Evolutionary conservation across 768 basidiomycete species (phyloP).

Genomic region (Pholiota conissans): DNA sequence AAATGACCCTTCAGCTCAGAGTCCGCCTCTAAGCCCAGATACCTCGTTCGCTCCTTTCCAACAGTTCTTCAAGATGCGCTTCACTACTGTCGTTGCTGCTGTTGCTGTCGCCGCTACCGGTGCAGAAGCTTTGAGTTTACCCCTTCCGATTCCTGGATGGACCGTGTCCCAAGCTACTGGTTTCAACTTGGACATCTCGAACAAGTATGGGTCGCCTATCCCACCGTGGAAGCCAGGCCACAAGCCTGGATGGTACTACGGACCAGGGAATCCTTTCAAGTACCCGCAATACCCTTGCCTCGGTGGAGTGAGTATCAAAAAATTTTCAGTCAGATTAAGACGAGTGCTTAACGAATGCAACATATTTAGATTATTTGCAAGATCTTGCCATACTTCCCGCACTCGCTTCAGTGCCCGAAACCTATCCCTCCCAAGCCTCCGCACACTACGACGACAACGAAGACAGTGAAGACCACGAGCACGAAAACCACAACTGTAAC

Average conservation of each 20-base stretch:
- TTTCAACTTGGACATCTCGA: conserved; percentile 28
- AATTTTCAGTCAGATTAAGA: background rate
- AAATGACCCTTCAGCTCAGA: background rate
- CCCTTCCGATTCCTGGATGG: conserved; percentile 10
- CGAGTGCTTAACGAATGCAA: conserved; percentile 4
- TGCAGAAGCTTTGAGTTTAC: conserved; percentile 19
- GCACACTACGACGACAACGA: conserved; percentile 16
- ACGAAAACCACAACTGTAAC: conserved; percentile 12
- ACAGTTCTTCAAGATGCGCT: conserved; percentile 27
- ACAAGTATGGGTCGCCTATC: conserved; percentile 37
- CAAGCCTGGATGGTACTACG: conserved; percentile 46
- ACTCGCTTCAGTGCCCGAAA: conserved; percentile 38
- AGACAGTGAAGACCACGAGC: conserved; percentile 3
- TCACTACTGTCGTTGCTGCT: conserved; percentile 24
- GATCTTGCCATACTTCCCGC: conserved; percentile 33
- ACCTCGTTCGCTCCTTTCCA: background rate
- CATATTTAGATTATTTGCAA: conserved; percentile 35
- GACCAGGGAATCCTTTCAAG: conserved; percentile 23
- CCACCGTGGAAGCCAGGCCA: conserved; percentile 34
- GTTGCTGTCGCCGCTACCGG: conserved; percentile 22
- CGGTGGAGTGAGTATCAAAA: conserved; percentile 24
- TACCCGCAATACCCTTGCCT: conserved; percentile 32
- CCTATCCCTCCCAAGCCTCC: conserved; percentile 17
- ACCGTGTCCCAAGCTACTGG: conserved; percentile 1
- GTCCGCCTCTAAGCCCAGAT: background rate